Percentiles rank a stretch among this genome's conserved stretches.
phyloP scores from a whole-genome alignment of 441 rosid genomes.

The Populus hybrid region DNA sequence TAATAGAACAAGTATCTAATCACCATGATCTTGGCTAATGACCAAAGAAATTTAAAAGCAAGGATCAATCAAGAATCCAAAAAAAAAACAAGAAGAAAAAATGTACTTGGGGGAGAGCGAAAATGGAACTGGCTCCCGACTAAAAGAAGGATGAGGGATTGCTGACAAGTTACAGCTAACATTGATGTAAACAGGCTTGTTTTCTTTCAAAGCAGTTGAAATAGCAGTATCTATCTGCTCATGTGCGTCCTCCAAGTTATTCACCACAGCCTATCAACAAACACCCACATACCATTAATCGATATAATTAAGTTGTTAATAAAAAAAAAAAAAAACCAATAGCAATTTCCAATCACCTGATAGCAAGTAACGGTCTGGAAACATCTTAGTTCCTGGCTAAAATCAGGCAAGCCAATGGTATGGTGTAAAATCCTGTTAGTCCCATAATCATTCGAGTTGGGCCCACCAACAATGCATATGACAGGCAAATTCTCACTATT shows the following conservation, averaged over 20 bases:
- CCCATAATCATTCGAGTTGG: constrained; percentile 66
- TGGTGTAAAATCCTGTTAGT: constrained; percentile 62
- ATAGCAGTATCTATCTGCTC: constrained; percentile 80
- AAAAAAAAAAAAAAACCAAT: background rate
- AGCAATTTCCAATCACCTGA: constrained; percentile 32
- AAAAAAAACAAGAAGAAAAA: background rate
- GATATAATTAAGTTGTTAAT: background rate
- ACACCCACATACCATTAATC: constrained; percentile 8
- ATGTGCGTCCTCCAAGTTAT: constrained; percentile 78
- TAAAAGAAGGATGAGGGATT: constrained; percentile 71
- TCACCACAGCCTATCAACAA: constrained; percentile 67
- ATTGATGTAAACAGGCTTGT: constrained; percentile 90
- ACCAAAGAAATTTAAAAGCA: background rate
- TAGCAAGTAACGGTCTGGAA: constrained; percentile 58
- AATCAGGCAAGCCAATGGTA: constrained; percentile 61
- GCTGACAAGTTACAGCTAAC: constrained; percentile 67
- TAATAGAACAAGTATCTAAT: background rate
- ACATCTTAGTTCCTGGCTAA: constrained; percentile 58
- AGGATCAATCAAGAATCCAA: background rate
- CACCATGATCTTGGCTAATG: background rate
- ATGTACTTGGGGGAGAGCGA: constrained; percentile 47
- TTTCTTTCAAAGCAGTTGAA: constrained; percentile 73
- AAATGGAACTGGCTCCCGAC: constrained; percentile 72
- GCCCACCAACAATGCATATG: constrained; percentile 69
- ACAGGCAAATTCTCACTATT: constrained; percentile 62